Evolutionary conservation across 768 basidiomycete species (phyloP).

Genomic region (Boletus patriciae): DNA sequence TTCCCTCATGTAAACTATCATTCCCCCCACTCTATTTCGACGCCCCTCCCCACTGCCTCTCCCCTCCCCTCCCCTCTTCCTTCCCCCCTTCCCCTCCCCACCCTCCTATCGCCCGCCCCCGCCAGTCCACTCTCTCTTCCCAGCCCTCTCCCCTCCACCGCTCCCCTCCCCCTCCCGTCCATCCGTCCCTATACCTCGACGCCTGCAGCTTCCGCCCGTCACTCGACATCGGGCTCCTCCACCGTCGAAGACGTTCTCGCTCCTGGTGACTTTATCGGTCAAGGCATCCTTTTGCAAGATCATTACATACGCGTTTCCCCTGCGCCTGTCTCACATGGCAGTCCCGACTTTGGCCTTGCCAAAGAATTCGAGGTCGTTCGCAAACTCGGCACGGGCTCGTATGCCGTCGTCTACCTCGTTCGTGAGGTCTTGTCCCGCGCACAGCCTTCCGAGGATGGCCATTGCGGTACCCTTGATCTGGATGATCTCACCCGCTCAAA

Average conservation of each 20-base stretch:
- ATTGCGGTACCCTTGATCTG: conserved; percentile 55
- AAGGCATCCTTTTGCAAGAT: conserved; percentile 64
- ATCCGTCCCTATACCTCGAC: conserved; percentile 38
- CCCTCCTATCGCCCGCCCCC: conserved; percentile 29
- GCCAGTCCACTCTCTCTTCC: conserved; percentile 37
- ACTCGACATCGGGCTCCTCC: conserved; percentile 34
- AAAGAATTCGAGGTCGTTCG: conserved; percentile 81
- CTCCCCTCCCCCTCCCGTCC: conserved; percentile 34
- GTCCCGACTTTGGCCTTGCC: conserved; percentile 48
- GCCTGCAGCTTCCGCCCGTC: conserved; percentile 34
- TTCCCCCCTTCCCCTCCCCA: conserved; percentile 32
- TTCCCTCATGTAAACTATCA: conserved; percentile 10
- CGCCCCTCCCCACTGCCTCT: conserved; percentile 9
- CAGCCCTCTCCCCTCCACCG: conserved; percentile 34
- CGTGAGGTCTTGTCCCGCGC: conserved; percentile 56
- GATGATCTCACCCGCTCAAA: conserved; percentile 41
- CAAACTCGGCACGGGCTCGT: conserved; percentile 84
- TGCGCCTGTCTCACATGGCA: conserved; percentile 32
- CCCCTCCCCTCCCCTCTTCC: conserved; percentile 24
- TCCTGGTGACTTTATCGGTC: conserved; percentile 72
- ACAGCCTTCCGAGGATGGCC: conserved; percentile 51
- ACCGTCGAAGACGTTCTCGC: conserved; percentile 53
- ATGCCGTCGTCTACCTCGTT: conserved; percentile 93
- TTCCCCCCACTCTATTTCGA: conserved; percentile 16
- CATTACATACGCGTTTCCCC: conserved; percentile 62